Base-by-base conservation (phyloP, 1,284 basidiomycete species). In the Tylopilus sp. region DNA sequence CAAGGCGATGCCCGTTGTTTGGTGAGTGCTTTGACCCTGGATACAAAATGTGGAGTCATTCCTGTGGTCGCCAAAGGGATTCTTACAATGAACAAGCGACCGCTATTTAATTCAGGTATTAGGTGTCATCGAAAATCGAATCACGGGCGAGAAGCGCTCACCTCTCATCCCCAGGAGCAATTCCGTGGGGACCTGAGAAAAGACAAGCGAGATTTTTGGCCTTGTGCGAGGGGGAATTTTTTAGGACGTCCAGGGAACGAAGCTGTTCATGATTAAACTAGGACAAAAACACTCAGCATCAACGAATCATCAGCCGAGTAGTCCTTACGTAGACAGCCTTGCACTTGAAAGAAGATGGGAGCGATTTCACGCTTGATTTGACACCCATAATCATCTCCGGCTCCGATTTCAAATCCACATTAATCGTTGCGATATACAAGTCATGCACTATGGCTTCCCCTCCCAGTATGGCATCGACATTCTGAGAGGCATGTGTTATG, bases 1-100 rank as follows among this genome's bases (percentile, higher is more conserved):
- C 0, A 96, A 94, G 8, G 93, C 95, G 49, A 98, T 90, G 41
- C 97, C 95, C 2, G 96, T 98, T 2, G 96, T 98, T 80, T 99
- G 97, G 19, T 87, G 91, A 9, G 95, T 97, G 24, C 91, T 87
- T 77, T 94, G 93, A 13, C 93, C 94, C 91, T 88, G 29, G 10
- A 66, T 19, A 53, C 9, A 6, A 33, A 33, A 26, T 60, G 18
- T 53, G 51, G 9, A 51, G 3, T 13, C 4, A 26, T 5, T 4
- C 47, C 5, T 38, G 53, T 19, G 10, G 19, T 29, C 13, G 41
- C 22, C 7, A 60, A 41, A 13, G n/a, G 19, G 19, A 63, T 7
- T 76, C 85, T 75, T 72, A 92, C 93, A 70, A 95, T 94, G 76
- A 95, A 95, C 12, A 95, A 83, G 53, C 89, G 72, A 33, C 70